These are phyloP conservation scores for Auricularia sp. DNA, from an alignment of 768 basidiomycete species.

Conservation along the genomic window DNA sequence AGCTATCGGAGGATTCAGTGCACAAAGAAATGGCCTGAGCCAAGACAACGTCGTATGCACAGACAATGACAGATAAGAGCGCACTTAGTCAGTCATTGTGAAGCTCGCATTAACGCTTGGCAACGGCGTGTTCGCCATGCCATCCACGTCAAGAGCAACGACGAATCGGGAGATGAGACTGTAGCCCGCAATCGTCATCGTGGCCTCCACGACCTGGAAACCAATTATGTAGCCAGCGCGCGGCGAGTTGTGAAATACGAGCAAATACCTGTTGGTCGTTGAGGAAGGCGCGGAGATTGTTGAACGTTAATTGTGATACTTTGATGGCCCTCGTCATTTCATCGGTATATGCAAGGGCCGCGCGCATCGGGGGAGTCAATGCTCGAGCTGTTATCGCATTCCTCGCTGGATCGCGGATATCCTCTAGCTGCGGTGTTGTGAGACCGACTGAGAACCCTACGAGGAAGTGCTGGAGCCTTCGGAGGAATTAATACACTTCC, in stretches of 20 bases:
- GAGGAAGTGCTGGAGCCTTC: constrained; percentile 24
- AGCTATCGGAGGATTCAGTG: too few relatives aligned
- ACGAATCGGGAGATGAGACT: constrained; percentile 22
- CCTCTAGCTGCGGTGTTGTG: constrained; percentile 20
- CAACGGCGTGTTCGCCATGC: constrained; percentile 19
- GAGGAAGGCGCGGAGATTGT: constrained; percentile 16
- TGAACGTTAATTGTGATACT: constrained; percentile 21
- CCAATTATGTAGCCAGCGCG: neutral
- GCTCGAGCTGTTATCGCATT: constrained; percentile 3
- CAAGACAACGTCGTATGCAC: too few relatives aligned
- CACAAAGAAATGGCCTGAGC: too few relatives aligned
- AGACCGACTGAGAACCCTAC: constrained; percentile 22
- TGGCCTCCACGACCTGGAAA: constrained; percentile 16
- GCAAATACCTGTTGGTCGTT: constrained; percentile 18
- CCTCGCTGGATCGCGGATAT: constrained; percentile 11
- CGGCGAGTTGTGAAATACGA: neutral
- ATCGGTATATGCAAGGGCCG: constrained; percentile 23
- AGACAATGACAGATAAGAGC: too few relatives aligned
- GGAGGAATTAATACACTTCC: too few relatives aligned
- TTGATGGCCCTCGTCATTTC: constrained; percentile 18
- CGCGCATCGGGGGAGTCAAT: constrained; percentile 18
- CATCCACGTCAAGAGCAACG: constrained; percentile 24
- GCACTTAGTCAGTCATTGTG: neutral
- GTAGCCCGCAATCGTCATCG: constrained; percentile 21
- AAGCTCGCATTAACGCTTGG: constrained; percentile 9